Conservation (phyloP, 179 eudicot species). For the Silene vulgaris region DNA sequence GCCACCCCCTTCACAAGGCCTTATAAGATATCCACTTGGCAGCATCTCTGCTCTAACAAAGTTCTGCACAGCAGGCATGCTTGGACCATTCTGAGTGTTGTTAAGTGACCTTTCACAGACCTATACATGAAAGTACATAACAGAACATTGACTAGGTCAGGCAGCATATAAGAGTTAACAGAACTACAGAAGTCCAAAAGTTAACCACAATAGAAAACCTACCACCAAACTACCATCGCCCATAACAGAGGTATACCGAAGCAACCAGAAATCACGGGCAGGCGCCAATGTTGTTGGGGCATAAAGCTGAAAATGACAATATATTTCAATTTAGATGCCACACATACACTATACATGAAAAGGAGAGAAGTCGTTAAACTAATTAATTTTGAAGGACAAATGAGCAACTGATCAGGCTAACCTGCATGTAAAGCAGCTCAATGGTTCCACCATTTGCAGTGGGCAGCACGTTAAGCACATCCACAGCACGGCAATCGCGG, state of each 20-base stretch:
- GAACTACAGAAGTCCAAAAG: neutral
- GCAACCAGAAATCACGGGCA: slow-evolving; percentile 85
- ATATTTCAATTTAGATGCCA: neutral
- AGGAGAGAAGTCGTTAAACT: neutral
- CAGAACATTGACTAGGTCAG: slow-evolving; percentile 5
- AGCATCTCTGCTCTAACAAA: slow-evolving; percentile 88
- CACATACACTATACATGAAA: neutral
- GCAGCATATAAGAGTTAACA: neutral
- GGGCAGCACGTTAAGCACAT: slow-evolving; percentile 66
- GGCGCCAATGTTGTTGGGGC: slow-evolving; percentile 80
- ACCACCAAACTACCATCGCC: slow-evolving; percentile 88
- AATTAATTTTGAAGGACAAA: neutral
- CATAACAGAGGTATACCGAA: slow-evolving; percentile 64
- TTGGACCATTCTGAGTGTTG: slow-evolving; percentile 90
- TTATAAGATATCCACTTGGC: slow-evolving; percentile 80
- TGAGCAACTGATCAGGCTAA: slow-evolving; percentile 15
- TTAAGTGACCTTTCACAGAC: slow-evolving; percentile 86
- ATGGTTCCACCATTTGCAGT: slow-evolving; percentile 76
- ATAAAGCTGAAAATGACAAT: slow-evolving; percentile 48
- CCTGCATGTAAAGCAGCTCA: slow-evolving; percentile 88
- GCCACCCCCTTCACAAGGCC: slow-evolving; percentile 96
- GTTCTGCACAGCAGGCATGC: slow-evolving; percentile 79
- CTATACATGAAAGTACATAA: slow-evolving; percentile 25
- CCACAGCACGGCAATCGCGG: slow-evolving; percentile 74
- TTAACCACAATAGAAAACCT: slow-evolving; percentile 16